Conservation (phyloP, 164 flowering plant genomes). For the Nymphaea thermarum region DNA sequence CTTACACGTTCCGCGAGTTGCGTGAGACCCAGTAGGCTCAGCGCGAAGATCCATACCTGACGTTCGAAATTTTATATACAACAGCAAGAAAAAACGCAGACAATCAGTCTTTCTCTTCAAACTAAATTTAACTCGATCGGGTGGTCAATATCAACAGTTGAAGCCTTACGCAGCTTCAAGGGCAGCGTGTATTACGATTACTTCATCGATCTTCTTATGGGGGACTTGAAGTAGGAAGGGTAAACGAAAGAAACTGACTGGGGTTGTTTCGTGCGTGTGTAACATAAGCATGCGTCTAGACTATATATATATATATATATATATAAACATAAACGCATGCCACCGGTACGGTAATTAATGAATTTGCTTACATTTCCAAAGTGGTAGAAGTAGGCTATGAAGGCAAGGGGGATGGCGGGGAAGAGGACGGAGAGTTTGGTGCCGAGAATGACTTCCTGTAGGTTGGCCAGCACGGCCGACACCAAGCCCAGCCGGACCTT, state of each 20-base stretch:
- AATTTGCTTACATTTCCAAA: conserved; percentile 32
- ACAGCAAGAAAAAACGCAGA: background rate
- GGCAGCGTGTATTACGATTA: too few relatives aligned
- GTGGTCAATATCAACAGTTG: background rate
- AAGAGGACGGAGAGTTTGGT: conserved; percentile 51
- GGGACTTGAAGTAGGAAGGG: too few relatives aligned
- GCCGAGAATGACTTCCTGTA: conserved; percentile 43
- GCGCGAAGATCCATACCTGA: conserved; percentile 83
- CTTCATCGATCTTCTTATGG: too few relatives aligned
- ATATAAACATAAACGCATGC: too few relatives aligned
- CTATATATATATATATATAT: too few relatives aligned
- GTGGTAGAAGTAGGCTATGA: conserved; percentile 20
- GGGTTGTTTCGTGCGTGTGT: too few relatives aligned
- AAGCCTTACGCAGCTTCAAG: too few relatives aligned
- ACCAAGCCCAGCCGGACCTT: conserved; percentile 17
- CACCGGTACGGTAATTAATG: background rate
- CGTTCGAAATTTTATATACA: background rate
- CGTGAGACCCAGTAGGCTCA: conserved; percentile 77
- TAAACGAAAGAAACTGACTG: too few relatives aligned
- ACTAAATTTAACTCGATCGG: background rate
- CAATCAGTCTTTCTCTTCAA: background rate
- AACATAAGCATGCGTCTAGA: too few relatives aligned
- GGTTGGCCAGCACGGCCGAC: conserved; percentile 22
- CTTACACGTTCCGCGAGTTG: conserved; percentile 93
- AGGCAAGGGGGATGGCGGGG: conserved; percentile 41